A percentile compares a stretch with the other conserved stretches of the same genome.
These are phyloP conservation scores for Neonectria sp. DNA, from an alignment of 2,329 filamentous ascomycete species.

Conservation along the genomic window DNA sequence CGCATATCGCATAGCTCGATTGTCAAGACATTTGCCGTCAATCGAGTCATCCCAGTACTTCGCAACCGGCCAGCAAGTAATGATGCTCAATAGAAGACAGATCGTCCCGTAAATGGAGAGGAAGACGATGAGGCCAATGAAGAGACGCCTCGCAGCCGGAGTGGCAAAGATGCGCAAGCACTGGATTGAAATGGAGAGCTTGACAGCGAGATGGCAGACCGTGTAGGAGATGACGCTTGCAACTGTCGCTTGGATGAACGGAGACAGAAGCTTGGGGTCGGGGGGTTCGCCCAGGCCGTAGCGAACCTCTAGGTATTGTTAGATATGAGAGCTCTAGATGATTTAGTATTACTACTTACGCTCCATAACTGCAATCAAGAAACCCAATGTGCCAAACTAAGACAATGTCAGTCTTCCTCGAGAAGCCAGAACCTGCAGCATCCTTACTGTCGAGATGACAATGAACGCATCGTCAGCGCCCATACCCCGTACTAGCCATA, in stretches of 20 bases:
- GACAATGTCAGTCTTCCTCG: not conserved
- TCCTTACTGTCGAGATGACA: slow-evolving; percentile 9
- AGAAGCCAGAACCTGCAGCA: not conserved
- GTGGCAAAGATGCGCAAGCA: slow-evolving; percentile 47
- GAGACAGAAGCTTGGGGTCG: slow-evolving; percentile 25
- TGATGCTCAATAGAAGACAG: slow-evolving; percentile 40
- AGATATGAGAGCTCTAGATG: not conserved
- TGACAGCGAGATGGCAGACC: slow-evolving; percentile 44
- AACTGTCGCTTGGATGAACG: slow-evolving; percentile 42
- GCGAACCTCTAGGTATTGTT: slow-evolving; percentile 36
- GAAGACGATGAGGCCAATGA: slow-evolving; percentile 42
- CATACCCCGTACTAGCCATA: slow-evolving; percentile 15
- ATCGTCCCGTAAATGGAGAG: slow-evolving; percentile 41
- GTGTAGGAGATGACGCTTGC: slow-evolving; percentile 46
- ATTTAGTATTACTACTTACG: slow-evolving; percentile 28
- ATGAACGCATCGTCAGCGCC: slow-evolving; percentile 20
- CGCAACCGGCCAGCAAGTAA: slow-evolving; percentile 47
- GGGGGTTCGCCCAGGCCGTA: slow-evolving; percentile 43
- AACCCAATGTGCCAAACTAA: slow-evolving; percentile 38
- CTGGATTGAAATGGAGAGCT: slow-evolving; percentile 49
- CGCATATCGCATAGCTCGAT: slow-evolving; percentile 41
- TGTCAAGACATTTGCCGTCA: slow-evolving; percentile 44
- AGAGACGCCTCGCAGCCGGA: slow-evolving; percentile 39
- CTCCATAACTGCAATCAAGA: slow-evolving; percentile 35
- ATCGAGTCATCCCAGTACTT: slow-evolving; percentile 48